Evolutionary conservation across 495 filamentous ascomycete species (phyloP).

Genomic region (Penicillium cosmopolitanum): DNA sequence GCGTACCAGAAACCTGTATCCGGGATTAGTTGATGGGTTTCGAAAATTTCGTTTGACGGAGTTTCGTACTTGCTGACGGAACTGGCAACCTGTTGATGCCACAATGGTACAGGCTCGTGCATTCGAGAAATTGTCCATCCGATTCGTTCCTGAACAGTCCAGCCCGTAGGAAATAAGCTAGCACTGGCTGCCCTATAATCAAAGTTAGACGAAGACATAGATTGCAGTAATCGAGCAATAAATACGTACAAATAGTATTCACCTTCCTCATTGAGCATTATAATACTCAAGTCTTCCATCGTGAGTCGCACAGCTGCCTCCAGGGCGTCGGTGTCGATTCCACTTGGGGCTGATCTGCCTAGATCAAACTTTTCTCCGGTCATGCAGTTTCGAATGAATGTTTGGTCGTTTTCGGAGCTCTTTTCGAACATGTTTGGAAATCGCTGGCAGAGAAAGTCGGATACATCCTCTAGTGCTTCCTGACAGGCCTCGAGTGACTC

Average conservation of each 20-base stretch:
- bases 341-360: conserved; percentile 28
- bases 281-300: conserved; percentile 61
- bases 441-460: conserved; percentile 51
- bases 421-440: conserved; percentile 52
- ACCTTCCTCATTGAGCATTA: conserved; percentile 52
- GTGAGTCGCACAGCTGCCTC: conserved; percentile 60
- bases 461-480: conserved; percentile 55
- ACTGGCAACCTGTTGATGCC: conserved; percentile 56
- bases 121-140: conserved; percentile 57
- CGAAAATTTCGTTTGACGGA: neutral
- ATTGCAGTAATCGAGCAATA: neutral
- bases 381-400: conserved; percentile 49
- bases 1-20: conserved; percentile 49
- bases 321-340: conserved; percentile 46
- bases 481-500: conserved; percentile 53
- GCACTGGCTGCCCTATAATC: conserved; percentile 54
- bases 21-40: neutral
- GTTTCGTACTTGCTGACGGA: conserved; percentile 55
- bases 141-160: conserved; percentile 58
- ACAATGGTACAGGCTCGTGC: conserved; percentile 55
- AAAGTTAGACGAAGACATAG: conserved; percentile 5
- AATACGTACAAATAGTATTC: conserved; percentile 53
- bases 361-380: conserved; percentile 53
- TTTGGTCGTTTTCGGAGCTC: conserved; percentile 31
- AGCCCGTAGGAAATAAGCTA: conserved; percentile 60